Conservation (phyloP, 306 rosid species). For the peach (Prunus persica) region DNA sequence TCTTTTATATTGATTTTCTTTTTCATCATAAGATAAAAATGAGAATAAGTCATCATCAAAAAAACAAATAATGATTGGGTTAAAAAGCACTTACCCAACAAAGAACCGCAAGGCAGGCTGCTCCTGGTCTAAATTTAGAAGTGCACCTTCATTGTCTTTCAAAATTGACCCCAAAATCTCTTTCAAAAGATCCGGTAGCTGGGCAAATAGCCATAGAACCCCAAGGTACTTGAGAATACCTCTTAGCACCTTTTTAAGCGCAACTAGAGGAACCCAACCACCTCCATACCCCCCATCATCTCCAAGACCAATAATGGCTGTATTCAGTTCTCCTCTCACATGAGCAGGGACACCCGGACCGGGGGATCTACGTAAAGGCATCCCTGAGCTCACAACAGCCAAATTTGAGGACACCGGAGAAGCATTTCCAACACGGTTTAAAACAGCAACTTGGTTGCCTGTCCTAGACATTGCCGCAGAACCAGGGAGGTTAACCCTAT, state of each 20-base stretch:
- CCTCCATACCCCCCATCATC: constrained; percentile 99
- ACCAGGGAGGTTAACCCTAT: constrained; percentile 61
- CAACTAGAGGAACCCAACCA: constrained; percentile 99
- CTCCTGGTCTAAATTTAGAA: constrained; percentile 94
- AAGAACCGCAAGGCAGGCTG: constrained; percentile 99
- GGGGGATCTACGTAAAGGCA: constrained; percentile 76
- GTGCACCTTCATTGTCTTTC: constrained; percentile 98
- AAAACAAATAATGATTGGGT: neutral
- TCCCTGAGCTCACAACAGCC: constrained; percentile 62
- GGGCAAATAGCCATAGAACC: constrained; percentile 96
- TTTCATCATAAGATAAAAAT: neutral
- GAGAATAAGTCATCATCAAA: neutral
- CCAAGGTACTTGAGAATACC: constrained; percentile 99
- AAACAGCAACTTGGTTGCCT: constrained; percentile 68
- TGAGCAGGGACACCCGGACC: constrained; percentile 95
- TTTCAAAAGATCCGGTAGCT: constrained; percentile 87
- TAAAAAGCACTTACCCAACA: constrained; percentile 65
- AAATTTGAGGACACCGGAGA: constrained; percentile 74
- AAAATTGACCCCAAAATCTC: constrained; percentile 94
- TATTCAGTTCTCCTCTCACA: constrained; percentile 93
- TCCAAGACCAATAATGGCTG: constrained; percentile 99
- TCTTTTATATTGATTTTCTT: neutral
- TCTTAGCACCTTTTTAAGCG: constrained; percentile 95
- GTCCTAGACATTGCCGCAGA: constrained; percentile 77
- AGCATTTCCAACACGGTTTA: constrained; percentile 80